A percentile compares a stretch with the other conserved stretches of the same genome.
phyloP scores from a whole-genome alignment of 495 filamentous ascomycete genomes.

The Lindgomyces ingoldianus region DNA sequence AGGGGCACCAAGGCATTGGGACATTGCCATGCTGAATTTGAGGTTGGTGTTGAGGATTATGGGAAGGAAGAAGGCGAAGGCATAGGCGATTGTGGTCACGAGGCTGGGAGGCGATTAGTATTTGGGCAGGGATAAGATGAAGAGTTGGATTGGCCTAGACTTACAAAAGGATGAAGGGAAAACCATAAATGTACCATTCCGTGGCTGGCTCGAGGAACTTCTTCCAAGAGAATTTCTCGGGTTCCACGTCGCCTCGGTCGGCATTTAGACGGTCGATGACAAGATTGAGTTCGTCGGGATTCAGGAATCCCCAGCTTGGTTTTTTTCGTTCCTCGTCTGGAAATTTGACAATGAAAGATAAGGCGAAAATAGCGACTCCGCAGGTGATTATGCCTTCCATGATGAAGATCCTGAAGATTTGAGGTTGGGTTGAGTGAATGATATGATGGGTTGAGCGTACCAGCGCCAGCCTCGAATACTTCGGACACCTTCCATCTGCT shows the following conservation, averaged over 20 bases:
- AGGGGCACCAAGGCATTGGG: constrained; percentile 66
- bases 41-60: constrained; percentile 61
- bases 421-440: background rate
- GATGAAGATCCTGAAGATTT: constrained; percentile 15
- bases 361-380: constrained; percentile 78
- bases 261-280: constrained; percentile 9
- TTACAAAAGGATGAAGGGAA: constrained; percentile 60
- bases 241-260: constrained; percentile 3
- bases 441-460: background rate
- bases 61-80: constrained; percentile 68
- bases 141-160: background rate
- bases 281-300: background rate
- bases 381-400: constrained; percentile 58
- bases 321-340: constrained; percentile 4
- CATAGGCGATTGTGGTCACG: constrained; percentile 61
- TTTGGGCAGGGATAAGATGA: background rate
- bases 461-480: constrained; percentile 20
- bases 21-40: constrained; percentile 56
- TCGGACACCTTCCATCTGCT: constrained; percentile 12
- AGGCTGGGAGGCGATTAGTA: constrained; percentile 3
- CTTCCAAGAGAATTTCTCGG: constrained; percentile 12
- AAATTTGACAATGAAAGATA: constrained; percentile 68
- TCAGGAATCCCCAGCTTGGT: constrained; percentile 3
- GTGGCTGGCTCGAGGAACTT: background rate
- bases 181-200: constrained; percentile 60